Percentiles rank a stretch among this genome's conserved stretches.
Conservation (phyloP, 306 rosid genomes). For the Quillaja saponaria region DNA sequence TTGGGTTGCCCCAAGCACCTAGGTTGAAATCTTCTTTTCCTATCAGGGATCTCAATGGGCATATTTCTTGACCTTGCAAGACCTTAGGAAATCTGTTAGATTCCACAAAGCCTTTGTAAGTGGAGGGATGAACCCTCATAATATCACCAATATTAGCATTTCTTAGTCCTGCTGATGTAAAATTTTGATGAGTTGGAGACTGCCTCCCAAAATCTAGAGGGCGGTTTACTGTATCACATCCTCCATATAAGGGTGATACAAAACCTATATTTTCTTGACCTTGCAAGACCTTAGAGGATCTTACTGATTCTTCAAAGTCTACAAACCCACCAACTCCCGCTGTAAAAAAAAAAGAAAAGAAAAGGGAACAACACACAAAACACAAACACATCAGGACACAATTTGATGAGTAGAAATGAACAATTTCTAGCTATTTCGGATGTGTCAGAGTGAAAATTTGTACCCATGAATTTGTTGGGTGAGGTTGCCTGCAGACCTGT, state of each 20-base stretch:
- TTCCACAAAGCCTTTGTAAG: constrained; percentile 73
- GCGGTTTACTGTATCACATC: constrained; percentile 71
- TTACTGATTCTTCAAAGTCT: constrained; percentile 89
- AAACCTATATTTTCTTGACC: constrained; percentile 99
- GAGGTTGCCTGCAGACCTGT: constrained; percentile 63
- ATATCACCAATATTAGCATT: constrained; percentile 57
- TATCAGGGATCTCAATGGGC: constrained; percentile 68
- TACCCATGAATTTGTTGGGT: constrained; percentile 66
- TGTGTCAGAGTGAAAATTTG: constrained; percentile 18
- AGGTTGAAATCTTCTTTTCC: constrained; percentile 58
- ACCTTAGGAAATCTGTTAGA: constrained; percentile 75
- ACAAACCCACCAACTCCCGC: constrained; percentile 70
- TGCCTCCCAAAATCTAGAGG: constrained; percentile 67
- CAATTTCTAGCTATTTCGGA: constrained; percentile 8
- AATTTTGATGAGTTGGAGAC: constrained; percentile 55
- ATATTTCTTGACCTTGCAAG: constrained; percentile 99
- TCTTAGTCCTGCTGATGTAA: constrained; percentile 48
- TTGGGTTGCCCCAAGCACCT: constrained; percentile 70
- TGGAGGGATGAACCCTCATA: constrained; percentile 60
- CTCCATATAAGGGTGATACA: constrained; percentile 68
- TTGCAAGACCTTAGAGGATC: constrained; percentile 99
- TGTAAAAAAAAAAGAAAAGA: constrained; percentile 14
- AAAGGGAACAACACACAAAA: constrained; percentile 21
- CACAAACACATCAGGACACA: constrained; percentile 20
- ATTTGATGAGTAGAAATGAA: constrained; percentile 7